A percentile compares a stretch with the other conserved stretches of the same genome.
phyloP scores from a whole-genome alignment of 768 basidiomycete species.

The Boletus reticulatus region DNA sequence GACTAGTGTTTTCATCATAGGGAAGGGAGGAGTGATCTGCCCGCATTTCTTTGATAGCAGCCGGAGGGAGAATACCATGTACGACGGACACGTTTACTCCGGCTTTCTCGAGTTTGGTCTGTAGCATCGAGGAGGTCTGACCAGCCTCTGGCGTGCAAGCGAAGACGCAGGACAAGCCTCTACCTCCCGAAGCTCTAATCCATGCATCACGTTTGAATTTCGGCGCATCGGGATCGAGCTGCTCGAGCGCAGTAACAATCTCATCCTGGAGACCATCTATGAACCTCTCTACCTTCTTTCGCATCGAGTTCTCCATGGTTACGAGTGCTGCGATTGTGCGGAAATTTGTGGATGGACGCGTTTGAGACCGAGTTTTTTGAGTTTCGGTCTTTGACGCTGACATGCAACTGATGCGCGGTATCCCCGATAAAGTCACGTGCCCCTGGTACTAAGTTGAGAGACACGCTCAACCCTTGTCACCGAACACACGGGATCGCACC shows the following conservation, averaged over 20 bases:
- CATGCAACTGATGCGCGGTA: background rate
- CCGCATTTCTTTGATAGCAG: conserved; percentile 92
- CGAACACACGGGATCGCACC: background rate
- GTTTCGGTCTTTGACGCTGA: background rate
- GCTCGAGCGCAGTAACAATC: conserved; percentile 76
- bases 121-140: conserved; percentile 32
- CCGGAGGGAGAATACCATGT: conserved; percentile 81
- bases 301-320: conserved; percentile 49
- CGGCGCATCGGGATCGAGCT: conserved; percentile 68
- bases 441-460: background rate
- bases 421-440: conserved; percentile 26
- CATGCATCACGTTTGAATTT: conserved; percentile 81
- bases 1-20: conserved; percentile 52
- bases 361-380: no score
- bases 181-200: conserved; percentile 66
- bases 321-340: background rate
- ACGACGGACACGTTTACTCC: conserved; percentile 95
- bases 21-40: conserved; percentile 83
- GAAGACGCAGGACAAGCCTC: conserved; percentile 83
- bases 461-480: background rate
- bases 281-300: conserved; percentile 72
- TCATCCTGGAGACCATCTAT: conserved; percentile 72
- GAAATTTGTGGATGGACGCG: background rate
- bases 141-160: conserved; percentile 38
- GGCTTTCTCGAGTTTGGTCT: conserved; percentile 84